Base-by-base conservation (phyloP, 2,329 filamentous ascomycete species). In the Pseudopithomyces chartarum region DNA sequence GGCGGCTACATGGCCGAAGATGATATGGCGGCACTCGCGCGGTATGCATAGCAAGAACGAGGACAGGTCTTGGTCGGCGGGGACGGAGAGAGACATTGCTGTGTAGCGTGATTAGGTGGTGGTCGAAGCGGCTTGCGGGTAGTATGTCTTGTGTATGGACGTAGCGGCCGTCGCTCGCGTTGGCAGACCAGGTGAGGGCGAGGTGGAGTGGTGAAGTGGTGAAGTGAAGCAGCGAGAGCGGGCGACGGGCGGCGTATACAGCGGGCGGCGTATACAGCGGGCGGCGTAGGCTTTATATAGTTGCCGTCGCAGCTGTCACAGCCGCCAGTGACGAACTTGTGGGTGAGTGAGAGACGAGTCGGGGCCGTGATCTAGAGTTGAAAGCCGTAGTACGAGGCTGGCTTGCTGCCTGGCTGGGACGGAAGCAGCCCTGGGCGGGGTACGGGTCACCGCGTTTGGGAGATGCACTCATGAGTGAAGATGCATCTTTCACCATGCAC, bases 1-100 rank as follows among this genome's bases (percentile, higher is more conserved):
- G 29, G 67, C 57, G 6, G 62, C 57, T 20, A 62, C 34, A 29
- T 50, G 47, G 47, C 62, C 53, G 60, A 68, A 76, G 57, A 75
- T 69, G 15, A 51, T 50, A 45, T 73, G 63, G 36, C 73, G 69
- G 22, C 74, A 46, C 61, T 76, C 73, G 45, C 73, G 62, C 3
- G 73, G 73, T 10, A 74, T 61, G 49, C 20, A 47, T 55, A 68
- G 59, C 23, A 75, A 53, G 17, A 53, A 53, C 13, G 52, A 42
- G 13, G 55, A 53, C 15, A 49, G 40, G n/a, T 36, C 47, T 29
- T 32, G 17, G 8, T 48, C 12, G 12, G 38, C 62, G 60, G 60
- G 32, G 20, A 17, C 61, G 60, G 61, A 23, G 26, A 17, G 49
- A 34, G 45, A 46, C 44, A 53, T 56, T 29, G 45, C 32, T 39